Evolutionary conservation across 1,139 yeast genomes (phyloP), one percentile per base, ranked within the genome.

Genomic region (Zhuliangozyma parablackwelliae): DNA sequence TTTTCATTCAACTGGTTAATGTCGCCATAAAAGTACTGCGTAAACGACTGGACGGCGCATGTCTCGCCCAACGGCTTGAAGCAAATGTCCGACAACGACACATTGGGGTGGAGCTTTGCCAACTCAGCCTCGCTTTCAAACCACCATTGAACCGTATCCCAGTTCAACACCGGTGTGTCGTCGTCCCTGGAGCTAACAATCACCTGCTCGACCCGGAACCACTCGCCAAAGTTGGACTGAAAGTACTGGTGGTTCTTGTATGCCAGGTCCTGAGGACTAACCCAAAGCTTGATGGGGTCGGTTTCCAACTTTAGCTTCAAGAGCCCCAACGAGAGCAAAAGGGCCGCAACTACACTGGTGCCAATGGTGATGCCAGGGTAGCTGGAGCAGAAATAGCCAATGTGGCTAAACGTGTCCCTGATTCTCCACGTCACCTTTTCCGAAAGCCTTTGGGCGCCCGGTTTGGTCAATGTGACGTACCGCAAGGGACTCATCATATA

Each of bases 41-140:
- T 82, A 42, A 87, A 80, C 2, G 96, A 87, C 55, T 90, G 95
- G n/a, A 92, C 68, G 1, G 83, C 90, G 64, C 98, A 92, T 1
- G 82, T 70, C 10, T 80, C 94, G 3, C 77, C 87, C 33, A 66
- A 44, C 0, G 97, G 97, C 47, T 83, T 84, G 57, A 87, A 81
- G 53, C 98, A 92, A 37, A 89, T 59, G 44, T 84, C 88, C n/a
- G 76, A 72, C 34, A 82, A 72, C 0, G 63, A 47, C 5, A 70
- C 51, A 10, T 53, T 46, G 5, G 26, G 24, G 20, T 39, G 39
- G 21, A 74, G 46, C 3, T 44, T 34, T 3, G 9, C 24, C 1
- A 90, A 71, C 43, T 81, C 73, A 6, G 55, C 44, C 55, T 92
- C 97, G 27, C 80, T 78, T 21, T 72, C 78, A 53, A 85, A 83